A percentile compares a stretch with the other conserved stretches of the same genome.
Evolutionary conservation across 2,329 filamentous ascomycete species (phyloP).

Genomic region (Fusarium nelsonii): DNA sequence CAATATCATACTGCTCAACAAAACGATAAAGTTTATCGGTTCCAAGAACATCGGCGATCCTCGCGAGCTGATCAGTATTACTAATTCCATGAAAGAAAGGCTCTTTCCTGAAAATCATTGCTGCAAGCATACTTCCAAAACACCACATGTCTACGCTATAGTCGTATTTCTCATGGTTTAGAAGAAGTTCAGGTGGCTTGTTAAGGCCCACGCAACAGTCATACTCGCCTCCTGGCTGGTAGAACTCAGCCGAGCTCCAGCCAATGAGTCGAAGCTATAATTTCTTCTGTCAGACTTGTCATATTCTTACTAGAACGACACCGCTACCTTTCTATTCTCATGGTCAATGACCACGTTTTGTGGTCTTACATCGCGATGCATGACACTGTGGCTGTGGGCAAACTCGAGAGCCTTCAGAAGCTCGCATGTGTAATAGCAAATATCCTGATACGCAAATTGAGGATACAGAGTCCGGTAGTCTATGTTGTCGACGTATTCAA

Average conservation of each 20-base stretch:
- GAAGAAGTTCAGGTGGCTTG: conserved; percentile 88
- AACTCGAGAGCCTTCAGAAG: conserved; percentile 20
- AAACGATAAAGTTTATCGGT: conserved; percentile 97
- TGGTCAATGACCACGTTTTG: conserved; percentile 26
- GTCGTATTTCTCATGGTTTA: conserved; percentile 98
- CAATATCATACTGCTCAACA: conserved; percentile 96
- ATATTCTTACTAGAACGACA: rapidly evolving
- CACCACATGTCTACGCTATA: conserved; percentile 99
- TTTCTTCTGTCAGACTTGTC: rapidly evolving
- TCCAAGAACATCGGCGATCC: conserved; percentile 96
- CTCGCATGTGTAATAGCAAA: conserved; percentile 16
- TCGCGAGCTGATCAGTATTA: conserved; percentile 95
- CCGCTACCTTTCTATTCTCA: neutral
- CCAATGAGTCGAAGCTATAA: conserved; percentile 19
- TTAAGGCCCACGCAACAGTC: neutral
- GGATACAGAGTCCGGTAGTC: conserved; percentile 16
- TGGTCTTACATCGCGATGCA: conserved; percentile 25
- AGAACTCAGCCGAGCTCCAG: conserved; percentile 23
- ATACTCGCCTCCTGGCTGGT: neutral
- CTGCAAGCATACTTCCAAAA: conserved; percentile 96
- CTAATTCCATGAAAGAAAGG: conserved; percentile 98
- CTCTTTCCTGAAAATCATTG: conserved; percentile 99
- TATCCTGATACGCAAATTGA: neutral
- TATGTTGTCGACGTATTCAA: conserved; percentile 18
- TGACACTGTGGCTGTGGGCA: conserved; percentile 3